These are phyloP conservation scores for Phylloporus sp. DNA, from an alignment of 768 basidiomycete species.

Conservation along the genomic window DNA sequence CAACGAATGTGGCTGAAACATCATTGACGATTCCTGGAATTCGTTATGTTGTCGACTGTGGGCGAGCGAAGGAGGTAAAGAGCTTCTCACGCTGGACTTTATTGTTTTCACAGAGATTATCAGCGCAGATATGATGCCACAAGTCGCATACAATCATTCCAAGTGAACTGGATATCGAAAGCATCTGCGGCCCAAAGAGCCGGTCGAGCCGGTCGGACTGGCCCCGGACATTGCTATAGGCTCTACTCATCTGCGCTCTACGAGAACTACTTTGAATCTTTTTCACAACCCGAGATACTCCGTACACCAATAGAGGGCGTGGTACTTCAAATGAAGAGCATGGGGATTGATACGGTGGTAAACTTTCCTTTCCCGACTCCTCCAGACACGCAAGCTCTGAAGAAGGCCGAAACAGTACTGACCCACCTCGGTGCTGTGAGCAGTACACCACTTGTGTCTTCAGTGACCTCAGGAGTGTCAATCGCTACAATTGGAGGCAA, in stretches of 20 bases:
- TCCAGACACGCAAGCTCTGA: conserved; percentile 72
- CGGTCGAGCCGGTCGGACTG: conserved; percentile 95
- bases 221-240: conserved; percentile 97
- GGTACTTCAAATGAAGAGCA: conserved; percentile 97
- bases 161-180: conserved; percentile 91
- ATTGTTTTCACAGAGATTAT: conserved; percentile 1
- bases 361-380: conserved; percentile 99
- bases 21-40: conserved; percentile 96
- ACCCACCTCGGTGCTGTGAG: conserved; percentile 80
- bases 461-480: conserved; percentile 7
- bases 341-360: conserved; percentile 94
- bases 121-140: conserved; percentile 79
- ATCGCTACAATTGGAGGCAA: conserved; percentile 44
- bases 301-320: conserved; percentile 97
- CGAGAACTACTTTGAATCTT: conserved; percentile 87
- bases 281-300: conserved; percentile 87
- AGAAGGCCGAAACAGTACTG: conserved; percentile 78
- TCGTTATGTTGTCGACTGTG: conserved; percentile 96
- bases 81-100: background rate
- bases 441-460: conserved; percentile 24
- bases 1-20: conserved; percentile 96
- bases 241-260: conserved; percentile 94
- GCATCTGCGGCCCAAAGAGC: conserved; percentile 92
- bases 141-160: conserved; percentile 88
- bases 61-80: conserved; percentile 86